Conservation (phyloP, 495 filamentous ascomycete species). For the Echria macrotheca region DNA sequence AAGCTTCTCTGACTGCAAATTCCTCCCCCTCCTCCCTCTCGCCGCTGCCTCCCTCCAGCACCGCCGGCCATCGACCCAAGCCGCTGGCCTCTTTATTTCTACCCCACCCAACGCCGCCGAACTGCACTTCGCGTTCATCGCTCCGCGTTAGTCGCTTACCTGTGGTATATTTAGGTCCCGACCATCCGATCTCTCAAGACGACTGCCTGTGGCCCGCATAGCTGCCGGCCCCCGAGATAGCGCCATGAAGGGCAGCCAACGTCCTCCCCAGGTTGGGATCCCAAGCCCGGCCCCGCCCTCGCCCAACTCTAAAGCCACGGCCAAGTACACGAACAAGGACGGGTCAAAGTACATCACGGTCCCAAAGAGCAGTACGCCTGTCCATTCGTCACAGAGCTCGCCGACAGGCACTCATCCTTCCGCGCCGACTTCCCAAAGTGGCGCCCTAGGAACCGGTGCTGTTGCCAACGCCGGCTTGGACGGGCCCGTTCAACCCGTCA, state of each 20-base stretch:
- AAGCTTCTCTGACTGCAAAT: not conserved
- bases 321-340: conserved; percentile 61
- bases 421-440: too few species aligned
- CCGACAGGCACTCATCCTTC: conserved; percentile 36
- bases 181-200: too few species aligned
- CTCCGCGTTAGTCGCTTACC: too few species aligned
- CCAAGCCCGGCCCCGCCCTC: conserved; percentile 30
- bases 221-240: too few species aligned
- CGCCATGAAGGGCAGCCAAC: conserved; percentile 48
- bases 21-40: not conserved
- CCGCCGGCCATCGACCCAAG: too few species aligned
- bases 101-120: too few species aligned
- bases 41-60: not conserved
- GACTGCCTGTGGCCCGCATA: too few species aligned
- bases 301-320: conserved; percentile 41
- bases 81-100: too few species aligned
- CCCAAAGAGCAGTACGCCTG: conserved; percentile 49
- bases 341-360: conserved; percentile 64
- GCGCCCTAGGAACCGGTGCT: too few species aligned
- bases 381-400: conserved; percentile 48
- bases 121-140: too few species aligned
- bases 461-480: too few species aligned
- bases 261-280: conserved; percentile 36
- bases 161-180: too few species aligned
- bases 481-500: conserved; percentile 51